Conservation (phyloP, 345 rosid genomes). For the Aquilaria sinensis region DNA sequence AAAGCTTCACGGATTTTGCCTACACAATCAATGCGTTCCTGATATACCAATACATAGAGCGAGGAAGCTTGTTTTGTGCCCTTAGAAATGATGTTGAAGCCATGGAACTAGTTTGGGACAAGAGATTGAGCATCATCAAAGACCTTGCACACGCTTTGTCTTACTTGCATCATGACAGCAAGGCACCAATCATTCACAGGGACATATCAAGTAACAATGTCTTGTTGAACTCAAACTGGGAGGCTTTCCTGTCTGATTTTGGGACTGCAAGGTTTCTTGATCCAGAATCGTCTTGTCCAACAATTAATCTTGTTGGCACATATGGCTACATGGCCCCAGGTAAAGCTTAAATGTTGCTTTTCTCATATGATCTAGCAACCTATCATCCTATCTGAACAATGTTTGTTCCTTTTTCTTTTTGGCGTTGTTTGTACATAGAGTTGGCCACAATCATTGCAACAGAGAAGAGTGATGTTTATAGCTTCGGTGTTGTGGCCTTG, state of each 20-base stretch:
- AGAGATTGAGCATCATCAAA: slow-evolving; percentile 8
- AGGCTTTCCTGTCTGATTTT: slow-evolving; percentile 17
- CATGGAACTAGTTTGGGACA: slow-evolving; percentile 7
- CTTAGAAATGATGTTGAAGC: slow-evolving; percentile 7
- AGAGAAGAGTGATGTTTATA: slow-evolving; percentile 8
- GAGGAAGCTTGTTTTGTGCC: slow-evolving; percentile 4
- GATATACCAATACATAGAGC: slow-evolving; percentile 1
- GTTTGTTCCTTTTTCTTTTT: not conserved
- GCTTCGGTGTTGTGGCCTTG: slow-evolving; percentile 5
- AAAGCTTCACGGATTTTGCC: slow-evolving; percentile 12
- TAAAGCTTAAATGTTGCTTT: not conserved
- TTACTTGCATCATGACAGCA: slow-evolving; percentile 14
- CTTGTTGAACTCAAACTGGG: slow-evolving; percentile 5
- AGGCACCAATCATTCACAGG: slow-evolving; percentile 3
- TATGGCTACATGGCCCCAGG: slow-evolving; percentile 17
- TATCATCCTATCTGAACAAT: not conserved
- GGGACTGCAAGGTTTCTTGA: slow-evolving; percentile 9
- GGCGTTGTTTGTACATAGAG: not conserved
- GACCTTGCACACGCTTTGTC: slow-evolving; percentile 4
- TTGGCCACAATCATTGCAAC: not conserved
- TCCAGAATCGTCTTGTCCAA: slow-evolving; percentile 8
- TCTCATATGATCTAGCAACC: not conserved
- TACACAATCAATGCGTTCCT: not conserved
- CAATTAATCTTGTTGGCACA: slow-evolving; percentile 4
- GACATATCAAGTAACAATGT: slow-evolving; percentile 15